A percentile compares a stretch with the other conserved stretches of the same genome.
These are phyloP conservation scores for Lentinula aciculospora DNA, from an alignment of 768 basidiomycete species.

Conservation along the genomic window DNA sequence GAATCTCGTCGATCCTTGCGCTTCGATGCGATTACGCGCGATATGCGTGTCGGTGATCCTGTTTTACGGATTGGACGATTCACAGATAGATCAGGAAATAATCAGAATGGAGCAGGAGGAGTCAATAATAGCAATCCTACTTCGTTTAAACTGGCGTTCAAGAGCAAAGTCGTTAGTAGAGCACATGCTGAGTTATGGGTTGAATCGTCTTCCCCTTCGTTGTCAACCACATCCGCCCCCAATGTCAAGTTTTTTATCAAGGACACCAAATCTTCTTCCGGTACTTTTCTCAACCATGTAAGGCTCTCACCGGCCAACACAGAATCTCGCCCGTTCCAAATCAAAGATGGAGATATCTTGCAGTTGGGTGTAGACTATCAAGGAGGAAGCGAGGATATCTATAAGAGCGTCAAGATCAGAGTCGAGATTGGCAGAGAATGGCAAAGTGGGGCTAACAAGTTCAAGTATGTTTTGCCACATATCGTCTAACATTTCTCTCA, in stretches of 20 bases:
- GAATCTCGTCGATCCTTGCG: slow-evolving; percentile 84
- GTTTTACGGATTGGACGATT: slow-evolving; percentile 89
- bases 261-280: slow-evolving; percentile 68
- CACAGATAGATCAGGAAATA: slow-evolving; percentile 77
- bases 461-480: slow-evolving; percentile 58
- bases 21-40: slow-evolving; percentile 89
- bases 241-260: neutral
- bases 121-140: slow-evolving; percentile 41
- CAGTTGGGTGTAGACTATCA: slow-evolving; percentile 98
- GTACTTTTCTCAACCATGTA: slow-evolving; percentile 95
- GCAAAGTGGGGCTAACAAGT: slow-evolving; percentile 84
- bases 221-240: neutral
- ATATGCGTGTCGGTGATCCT: slow-evolving; percentile 64
- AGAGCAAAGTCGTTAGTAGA: slow-evolving; percentile 90
- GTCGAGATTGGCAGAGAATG: slow-evolving; percentile 87
- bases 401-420: slow-evolving; percentile 94
- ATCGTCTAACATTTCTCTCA: slow-evolving; percentile 2
- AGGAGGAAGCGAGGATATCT: slow-evolving; percentile 94
- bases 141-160: slow-evolving; percentile 76
- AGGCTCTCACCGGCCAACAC: slow-evolving; percentile 78
- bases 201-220: slow-evolving; percentile 33
- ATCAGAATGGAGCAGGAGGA: slow-evolving; percentile 56
- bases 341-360: slow-evolving; percentile 91
- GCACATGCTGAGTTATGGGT: slow-evolving; percentile 95
- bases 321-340: slow-evolving; percentile 68